phyloP scores from a whole-genome alignment of 2,329 filamentous ascomycete genomes.

The Monilinia fructigena region DNA sequence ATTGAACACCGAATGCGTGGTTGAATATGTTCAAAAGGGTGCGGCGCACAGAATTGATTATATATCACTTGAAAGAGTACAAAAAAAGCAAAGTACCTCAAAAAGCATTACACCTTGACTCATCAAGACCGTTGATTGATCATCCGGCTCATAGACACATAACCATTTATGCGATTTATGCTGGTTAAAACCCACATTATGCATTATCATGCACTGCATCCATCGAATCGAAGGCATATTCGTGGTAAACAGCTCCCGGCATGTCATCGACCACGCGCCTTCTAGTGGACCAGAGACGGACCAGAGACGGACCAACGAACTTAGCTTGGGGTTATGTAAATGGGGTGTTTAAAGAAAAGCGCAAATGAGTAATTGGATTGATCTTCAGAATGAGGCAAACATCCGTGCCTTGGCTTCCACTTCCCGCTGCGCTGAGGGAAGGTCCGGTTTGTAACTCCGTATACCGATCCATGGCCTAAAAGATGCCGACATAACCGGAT shows the following conservation, averaged over 20 bases:
- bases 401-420: neutral
- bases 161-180: constrained; percentile 6
- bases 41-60: constrained; percentile 1
- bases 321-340: neutral
- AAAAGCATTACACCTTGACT: neutral
- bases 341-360: neutral
- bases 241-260: neutral
- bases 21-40: neutral
- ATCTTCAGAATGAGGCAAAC: neutral
- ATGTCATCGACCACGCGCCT: neutral
- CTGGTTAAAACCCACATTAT: constrained; percentile 2
- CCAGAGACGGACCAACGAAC: neutral
- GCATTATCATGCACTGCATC: constrained; percentile 5
- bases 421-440: neutral
- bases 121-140: neutral
- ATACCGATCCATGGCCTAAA: neutral
- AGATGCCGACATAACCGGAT: constrained; percentile 3
- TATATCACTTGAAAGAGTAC: neutral
- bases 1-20: neutral
- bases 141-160: neutral
- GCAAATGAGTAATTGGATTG: neutral
- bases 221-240: neutral
- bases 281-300: neutral
- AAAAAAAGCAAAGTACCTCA: neutral
- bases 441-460: too few species aligned